Percentiles rank a stretch among this genome's conserved stretches.
phyloP scores from a whole-genome alignment of 305 asterid genomes.

The Solanum chacoense region DNA sequence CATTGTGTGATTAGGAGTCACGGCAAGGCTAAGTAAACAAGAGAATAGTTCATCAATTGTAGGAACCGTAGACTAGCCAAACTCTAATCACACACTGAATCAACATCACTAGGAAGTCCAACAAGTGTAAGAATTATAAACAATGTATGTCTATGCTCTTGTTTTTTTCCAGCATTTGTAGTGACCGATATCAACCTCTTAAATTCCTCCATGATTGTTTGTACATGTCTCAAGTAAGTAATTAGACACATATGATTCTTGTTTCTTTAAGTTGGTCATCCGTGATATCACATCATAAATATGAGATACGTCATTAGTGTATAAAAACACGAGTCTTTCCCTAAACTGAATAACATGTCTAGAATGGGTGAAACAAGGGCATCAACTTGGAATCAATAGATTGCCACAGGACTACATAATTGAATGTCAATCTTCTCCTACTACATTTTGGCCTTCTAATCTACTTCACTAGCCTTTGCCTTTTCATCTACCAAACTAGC shows the following conservation, averaged over 20 bases:
- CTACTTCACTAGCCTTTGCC: background rate
- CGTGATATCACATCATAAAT: background rate
- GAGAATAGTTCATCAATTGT: background rate
- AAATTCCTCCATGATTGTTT: background rate
- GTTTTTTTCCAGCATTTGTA: too few species aligned
- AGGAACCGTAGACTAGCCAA: background rate
- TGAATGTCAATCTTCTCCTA: background rate
- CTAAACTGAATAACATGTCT: background rate
- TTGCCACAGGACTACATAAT: background rate
- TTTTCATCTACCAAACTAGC: background rate
- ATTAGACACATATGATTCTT: background rate
- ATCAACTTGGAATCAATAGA: background rate
- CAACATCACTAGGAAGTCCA: background rate
- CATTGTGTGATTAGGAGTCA: background rate
- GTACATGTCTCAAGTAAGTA: background rate
- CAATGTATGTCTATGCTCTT: background rate
- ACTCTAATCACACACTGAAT: background rate
- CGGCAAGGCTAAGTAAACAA: background rate
- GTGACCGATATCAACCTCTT: background rate
- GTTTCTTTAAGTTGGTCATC: background rate
- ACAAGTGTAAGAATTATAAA: background rate
- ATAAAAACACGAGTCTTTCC: background rate
- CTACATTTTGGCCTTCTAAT: background rate
- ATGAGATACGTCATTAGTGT: background rate
- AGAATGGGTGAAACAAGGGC: background rate